phyloP scores from a whole-genome alignment of 225 moss, liverwort and hornwort species.

The Bryum argenteum region DNA sequence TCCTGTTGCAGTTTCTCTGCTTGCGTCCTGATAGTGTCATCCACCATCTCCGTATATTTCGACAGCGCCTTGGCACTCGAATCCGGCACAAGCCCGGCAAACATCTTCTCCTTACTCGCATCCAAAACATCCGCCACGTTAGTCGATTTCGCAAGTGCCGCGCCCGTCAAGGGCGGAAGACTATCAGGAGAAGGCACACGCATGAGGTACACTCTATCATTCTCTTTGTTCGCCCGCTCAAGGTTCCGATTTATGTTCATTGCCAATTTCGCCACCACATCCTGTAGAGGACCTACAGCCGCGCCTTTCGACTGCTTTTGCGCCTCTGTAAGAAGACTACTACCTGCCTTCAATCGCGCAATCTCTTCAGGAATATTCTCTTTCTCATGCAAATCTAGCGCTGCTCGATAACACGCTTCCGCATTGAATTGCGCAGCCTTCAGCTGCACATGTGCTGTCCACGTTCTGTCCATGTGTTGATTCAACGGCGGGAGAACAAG shows the following conservation, averaged over 20 bases:
- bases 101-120: constrained; percentile 97
- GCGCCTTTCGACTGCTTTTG: constrained; percentile 82
- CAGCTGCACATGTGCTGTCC: constrained; percentile 98
- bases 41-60: constrained; percentile 99
- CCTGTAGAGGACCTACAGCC: constrained; percentile 85
- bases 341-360: constrained; percentile 86
- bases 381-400: constrained; percentile 91
- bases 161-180: constrained; percentile 83
- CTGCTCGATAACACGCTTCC: constrained; percentile 91
- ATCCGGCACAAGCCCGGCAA: constrained; percentile 92
- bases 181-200: constrained; percentile 84
- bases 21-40: constrained; percentile 87
- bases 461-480: constrained; percentile 96
- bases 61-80: constrained; percentile 98
- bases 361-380: constrained; percentile 99
- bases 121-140: constrained; percentile 85
- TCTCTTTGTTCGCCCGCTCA: constrained; percentile 95
- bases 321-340: constrained; percentile 72
- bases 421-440: constrained; percentile 99
- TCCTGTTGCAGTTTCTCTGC: constrained; percentile 98
- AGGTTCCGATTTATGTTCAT: constrained; percentile 92
- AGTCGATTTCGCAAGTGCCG: constrained; percentile 87
- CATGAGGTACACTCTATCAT: constrained; percentile 97
- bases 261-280: constrained; percentile 93
- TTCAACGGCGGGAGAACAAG: constrained; percentile 87